Evolutionary conservation across 805 yeast genomes (phyloP).

Genomic region (Nematodospora valgi): DNA sequence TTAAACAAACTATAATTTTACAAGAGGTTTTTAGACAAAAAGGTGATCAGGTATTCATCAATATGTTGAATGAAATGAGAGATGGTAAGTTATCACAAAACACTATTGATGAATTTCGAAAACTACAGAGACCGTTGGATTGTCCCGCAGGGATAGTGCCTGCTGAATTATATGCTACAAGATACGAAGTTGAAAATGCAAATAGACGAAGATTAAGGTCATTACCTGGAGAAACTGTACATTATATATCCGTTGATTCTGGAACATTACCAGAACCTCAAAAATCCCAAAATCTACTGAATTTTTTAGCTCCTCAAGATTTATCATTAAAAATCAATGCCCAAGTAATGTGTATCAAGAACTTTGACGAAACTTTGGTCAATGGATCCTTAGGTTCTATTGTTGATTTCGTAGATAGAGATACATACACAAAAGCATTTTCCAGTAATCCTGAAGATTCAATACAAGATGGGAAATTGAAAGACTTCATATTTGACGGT

Average conservation of each 20-base stretch:
- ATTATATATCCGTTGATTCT: slow-evolving; percentile 52
- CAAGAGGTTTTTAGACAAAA: slow-evolving; percentile 72
- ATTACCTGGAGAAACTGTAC: slow-evolving; percentile 42
- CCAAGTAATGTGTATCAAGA: slow-evolving; percentile 81
- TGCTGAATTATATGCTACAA: slow-evolving; percentile 70
- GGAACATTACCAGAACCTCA: slow-evolving; percentile 46
- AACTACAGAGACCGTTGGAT: slow-evolving; percentile 48
- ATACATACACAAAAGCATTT: slow-evolving; percentile 29
- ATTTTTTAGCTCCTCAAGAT: slow-evolving; percentile 60
- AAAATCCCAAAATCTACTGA: slow-evolving; percentile 44
- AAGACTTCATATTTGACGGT: slow-evolving; percentile 16
- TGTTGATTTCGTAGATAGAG: slow-evolving; percentile 47
- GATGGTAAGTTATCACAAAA: slow-evolving; percentile 52
- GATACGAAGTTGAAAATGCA: slow-evolving; percentile 68
- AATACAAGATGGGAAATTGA: background rate
- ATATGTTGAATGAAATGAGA: slow-evolving; percentile 75
- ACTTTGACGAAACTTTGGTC: slow-evolving; percentile 66
- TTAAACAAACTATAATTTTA: slow-evolving; percentile 55
- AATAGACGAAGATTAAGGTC: slow-evolving; percentile 47
- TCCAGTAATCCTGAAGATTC: slow-evolving; percentile 2
- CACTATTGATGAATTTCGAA: slow-evolving; percentile 48
- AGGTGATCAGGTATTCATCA: slow-evolving; percentile 65
- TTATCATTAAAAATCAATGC: slow-evolving; percentile 64
- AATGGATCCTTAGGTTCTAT: slow-evolving; percentile 78
- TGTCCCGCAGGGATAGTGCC: slow-evolving; percentile 62